Evolutionary conservation across 1,139 yeast genomes (phyloP).

Genomic region (Sugiyamaella pinicola): DNA sequence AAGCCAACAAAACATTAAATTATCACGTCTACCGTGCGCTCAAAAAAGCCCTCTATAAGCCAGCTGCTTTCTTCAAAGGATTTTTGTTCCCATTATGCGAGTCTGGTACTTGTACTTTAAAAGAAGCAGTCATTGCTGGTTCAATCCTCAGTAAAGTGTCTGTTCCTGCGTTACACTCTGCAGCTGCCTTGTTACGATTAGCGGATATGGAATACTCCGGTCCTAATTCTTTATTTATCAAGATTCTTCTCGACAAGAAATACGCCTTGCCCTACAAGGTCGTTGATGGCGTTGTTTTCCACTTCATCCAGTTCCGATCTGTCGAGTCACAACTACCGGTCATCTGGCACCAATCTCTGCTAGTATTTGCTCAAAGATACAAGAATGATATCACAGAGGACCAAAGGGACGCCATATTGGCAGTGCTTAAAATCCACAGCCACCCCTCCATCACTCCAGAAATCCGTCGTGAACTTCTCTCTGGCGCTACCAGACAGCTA

Average conservation of each 20-base stretch:
- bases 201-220: constrained; percentile 85
- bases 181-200: constrained; percentile 88
- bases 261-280: constrained; percentile 97
- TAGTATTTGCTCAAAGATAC: constrained; percentile 92
- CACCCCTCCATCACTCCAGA: constrained; percentile 92
- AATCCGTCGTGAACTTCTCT: constrained; percentile 86
- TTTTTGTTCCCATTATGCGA: constrained; percentile 88
- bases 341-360: constrained; percentile 95
- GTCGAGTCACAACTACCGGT: constrained; percentile 75
- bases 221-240: constrained; percentile 85
- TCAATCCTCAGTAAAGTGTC: constrained; percentile 88
- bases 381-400: constrained; percentile 97
- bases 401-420: constrained; percentile 90
- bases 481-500: constrained; percentile 62
- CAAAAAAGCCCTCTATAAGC: constrained; percentile 91
- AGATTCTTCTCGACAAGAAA: constrained; percentile 87
- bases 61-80: constrained; percentile 97
- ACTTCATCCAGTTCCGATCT: constrained; percentile 76
- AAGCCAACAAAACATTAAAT: constrained; percentile 64
- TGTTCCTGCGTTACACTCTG: constrained; percentile 91
- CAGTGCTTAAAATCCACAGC: constrained; percentile 85
- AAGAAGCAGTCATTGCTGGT: constrained; percentile 95
- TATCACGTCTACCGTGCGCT: constrained; percentile 91
- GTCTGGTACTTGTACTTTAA: constrained; percentile 64
- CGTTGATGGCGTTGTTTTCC: constrained; percentile 91